Evolutionary conservation across 2,329 filamentous ascomycete genomes (phyloP).

Genomic region (Cercospora sp.): DNA sequence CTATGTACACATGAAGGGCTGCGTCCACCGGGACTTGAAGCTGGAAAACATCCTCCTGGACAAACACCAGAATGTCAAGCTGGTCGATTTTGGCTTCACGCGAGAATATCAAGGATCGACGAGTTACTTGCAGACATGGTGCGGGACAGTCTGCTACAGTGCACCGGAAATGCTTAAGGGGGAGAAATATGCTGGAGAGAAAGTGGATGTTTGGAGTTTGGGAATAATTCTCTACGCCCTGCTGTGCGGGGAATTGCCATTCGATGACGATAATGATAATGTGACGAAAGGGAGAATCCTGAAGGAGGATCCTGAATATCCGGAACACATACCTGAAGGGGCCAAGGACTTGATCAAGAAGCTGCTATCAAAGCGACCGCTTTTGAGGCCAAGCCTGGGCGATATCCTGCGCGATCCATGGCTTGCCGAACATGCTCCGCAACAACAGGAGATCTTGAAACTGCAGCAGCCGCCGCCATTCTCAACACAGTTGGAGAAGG

Average conservation of each 20-base stretch:
- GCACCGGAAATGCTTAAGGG: conserved; percentile 98
- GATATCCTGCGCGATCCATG: conserved; percentile 89
- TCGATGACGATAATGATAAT: conserved; percentile 94
- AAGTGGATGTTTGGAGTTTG: conserved; percentile 94
- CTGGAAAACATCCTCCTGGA: conserved; percentile 95
- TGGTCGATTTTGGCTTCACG: conserved; percentile 97
- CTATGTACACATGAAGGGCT: conserved; percentile 92
- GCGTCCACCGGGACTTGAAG: conserved; percentile 95
- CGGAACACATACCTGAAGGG: conserved; percentile 73
- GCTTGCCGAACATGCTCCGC: conserved; percentile 78
- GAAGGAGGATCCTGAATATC: conserved; percentile 80
- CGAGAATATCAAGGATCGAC: conserved; percentile 94
- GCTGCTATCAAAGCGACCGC: conserved; percentile 86
- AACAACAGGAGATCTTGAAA: conserved; percentile 86
- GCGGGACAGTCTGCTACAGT: conserved; percentile 95
- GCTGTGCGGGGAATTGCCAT: conserved; percentile 82
- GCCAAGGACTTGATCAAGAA: conserved; percentile 73
- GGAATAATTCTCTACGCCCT: conserved; percentile 83
- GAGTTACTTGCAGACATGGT: conserved; percentile 95
- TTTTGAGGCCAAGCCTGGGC: conserved; percentile 75
- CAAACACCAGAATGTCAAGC: conserved; percentile 94
- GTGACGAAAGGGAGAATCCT: conserved; percentile 83
- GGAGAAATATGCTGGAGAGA: conserved; percentile 96
- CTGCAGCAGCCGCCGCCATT: conserved; percentile 79
- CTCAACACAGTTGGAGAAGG: conserved; percentile 81